Evolutionary conservation across 1,284 basidiomycete species (phyloP).

Genomic region (Moesziomyces aphidis): DNA sequence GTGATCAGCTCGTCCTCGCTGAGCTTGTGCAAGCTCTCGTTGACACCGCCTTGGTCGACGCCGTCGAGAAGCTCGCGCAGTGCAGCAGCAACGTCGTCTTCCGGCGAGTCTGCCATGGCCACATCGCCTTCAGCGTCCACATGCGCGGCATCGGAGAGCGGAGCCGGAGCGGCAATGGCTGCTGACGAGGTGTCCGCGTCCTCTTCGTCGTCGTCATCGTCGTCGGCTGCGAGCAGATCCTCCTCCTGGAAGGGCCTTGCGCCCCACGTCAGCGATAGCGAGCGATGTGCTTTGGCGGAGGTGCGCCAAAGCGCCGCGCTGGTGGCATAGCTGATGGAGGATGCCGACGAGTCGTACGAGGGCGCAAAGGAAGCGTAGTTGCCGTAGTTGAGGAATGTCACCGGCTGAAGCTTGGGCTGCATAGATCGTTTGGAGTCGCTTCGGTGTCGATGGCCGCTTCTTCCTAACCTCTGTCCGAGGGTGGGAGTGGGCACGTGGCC

Average conservation of each 20-base stretch:
- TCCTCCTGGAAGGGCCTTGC: conserved; percentile 10
- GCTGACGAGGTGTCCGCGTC: conserved; percentile 1
- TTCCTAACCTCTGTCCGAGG: conserved; percentile 42
- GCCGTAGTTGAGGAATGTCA: conserved; percentile 58
- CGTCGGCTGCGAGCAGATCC: conserved; percentile 5
- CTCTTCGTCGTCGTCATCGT: conserved; percentile 11
- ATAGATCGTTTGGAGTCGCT: conserved; percentile 16
- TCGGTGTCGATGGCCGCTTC: conserved; percentile 20
- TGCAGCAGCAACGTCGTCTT: conserved; percentile 9
- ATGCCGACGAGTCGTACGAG: conserved; percentile 53
- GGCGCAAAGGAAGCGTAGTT: conserved; percentile 60
- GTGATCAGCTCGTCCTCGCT: conserved; percentile 42
- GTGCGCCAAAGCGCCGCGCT: conserved; percentile 33
- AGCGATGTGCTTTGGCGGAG: conserved; percentile 11
- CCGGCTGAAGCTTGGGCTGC: conserved; percentile 22
- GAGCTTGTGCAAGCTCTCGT: conserved; percentile 32
- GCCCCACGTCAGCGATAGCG: conserved; percentile 31
- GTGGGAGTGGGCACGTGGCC: conserved; percentile 35
- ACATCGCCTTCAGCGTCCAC: conserved; percentile 15
- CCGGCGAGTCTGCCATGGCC: conserved; percentile 5
- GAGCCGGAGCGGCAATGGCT: conserved; percentile 4
- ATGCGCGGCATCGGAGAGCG: neutral
- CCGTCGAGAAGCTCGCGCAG: conserved; percentile 21
- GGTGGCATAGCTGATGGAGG: conserved; percentile 37
- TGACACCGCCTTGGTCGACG: conserved; percentile 23